phyloP scores from a whole-genome alignment of 129 eudicot species.

The Smallanthus sonchifolius region DNA sequence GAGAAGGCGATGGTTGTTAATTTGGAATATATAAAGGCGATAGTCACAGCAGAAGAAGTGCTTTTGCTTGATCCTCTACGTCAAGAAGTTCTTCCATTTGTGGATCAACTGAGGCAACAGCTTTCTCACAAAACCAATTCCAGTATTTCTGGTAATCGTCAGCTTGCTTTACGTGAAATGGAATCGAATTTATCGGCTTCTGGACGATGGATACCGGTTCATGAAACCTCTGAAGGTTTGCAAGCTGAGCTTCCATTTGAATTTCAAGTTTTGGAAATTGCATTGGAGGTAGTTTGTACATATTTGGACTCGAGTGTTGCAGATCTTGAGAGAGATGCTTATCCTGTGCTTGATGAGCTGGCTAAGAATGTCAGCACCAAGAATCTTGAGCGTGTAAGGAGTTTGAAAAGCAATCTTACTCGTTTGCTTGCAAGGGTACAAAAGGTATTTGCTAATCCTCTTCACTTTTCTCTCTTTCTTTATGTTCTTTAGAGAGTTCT shows the following conservation, averaged over 20 bases:
- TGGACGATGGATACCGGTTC: slow-evolving; percentile 58
- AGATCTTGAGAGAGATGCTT: slow-evolving; percentile 87
- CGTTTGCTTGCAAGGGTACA: slow-evolving; percentile 97
- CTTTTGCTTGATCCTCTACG: slow-evolving; percentile 93
- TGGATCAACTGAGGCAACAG: slow-evolving; percentile 89
- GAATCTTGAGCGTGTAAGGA: slow-evolving; percentile 93
- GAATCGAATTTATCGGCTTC: slow-evolving; percentile 53
- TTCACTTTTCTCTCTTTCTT: background rate
- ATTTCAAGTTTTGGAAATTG: slow-evolving; percentile 93
- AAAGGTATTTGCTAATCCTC: slow-evolving; percentile 49
- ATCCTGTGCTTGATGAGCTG: slow-evolving; percentile 93
- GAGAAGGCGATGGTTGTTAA: slow-evolving; percentile 98
- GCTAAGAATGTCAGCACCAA: slow-evolving; percentile 91
- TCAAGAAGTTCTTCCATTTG: slow-evolving; percentile 94
- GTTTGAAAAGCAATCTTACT: slow-evolving; percentile 92
- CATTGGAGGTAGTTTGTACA: slow-evolving; percentile 82
- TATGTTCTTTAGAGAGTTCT: background rate
- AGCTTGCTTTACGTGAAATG: slow-evolving; percentile 39
- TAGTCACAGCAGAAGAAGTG: slow-evolving; percentile 98
- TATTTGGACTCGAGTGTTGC: slow-evolving; percentile 81
- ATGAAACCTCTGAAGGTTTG: slow-evolving; percentile 65
- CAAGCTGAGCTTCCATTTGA: slow-evolving; percentile 96
- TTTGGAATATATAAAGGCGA: slow-evolving; percentile 88
- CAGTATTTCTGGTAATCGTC: slow-evolving; percentile 34
- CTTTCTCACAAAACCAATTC: slow-evolving; percentile 46